Conservation (phyloP, 139 green algal species). For the Bryopsis sp. region DNA sequence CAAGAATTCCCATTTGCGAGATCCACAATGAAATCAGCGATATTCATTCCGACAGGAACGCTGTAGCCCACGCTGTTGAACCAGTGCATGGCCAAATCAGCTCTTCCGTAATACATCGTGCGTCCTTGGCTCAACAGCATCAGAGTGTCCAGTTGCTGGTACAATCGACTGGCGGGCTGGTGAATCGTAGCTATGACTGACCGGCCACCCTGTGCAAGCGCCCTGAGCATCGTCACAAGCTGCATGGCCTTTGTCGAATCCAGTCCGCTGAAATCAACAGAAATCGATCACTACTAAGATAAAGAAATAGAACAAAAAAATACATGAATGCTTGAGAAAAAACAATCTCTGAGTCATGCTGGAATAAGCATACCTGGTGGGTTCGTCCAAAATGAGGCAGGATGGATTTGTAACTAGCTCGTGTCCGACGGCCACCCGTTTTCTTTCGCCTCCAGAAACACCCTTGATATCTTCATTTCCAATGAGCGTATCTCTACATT, state of each 20-base stretch:
- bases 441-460: constrained; percentile 87
- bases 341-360: no score
- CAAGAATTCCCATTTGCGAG: constrained; percentile 63
- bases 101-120: constrained; percentile 71
- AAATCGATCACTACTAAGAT: no score
- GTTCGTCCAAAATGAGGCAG: constrained; percentile 80
- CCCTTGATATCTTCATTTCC: no score
- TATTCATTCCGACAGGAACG: constrained; percentile 59
- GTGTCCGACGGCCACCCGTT: constrained; percentile 71
- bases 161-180: constrained; percentile 78
- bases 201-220: constrained; percentile 58
- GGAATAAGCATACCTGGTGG: constrained; percentile 31
- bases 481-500: constrained; percentile 84
- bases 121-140: constrained; percentile 62
- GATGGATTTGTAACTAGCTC: constrained; percentile 92
- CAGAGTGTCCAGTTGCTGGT: constrained; percentile 67
- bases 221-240: constrained; percentile 61
- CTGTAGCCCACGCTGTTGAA: constrained; percentile 45
- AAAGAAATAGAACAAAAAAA: no score
- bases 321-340: no score
- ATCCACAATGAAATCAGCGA: constrained; percentile 74
- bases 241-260: constrained; percentile 88
- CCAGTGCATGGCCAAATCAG: constrained; percentile 41
- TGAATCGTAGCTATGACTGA: constrained; percentile 88
- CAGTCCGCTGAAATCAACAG: no score